These are phyloP conservation scores for Thoreauomyces humboldtii DNA, from an alignment of 192 early-diverging fungal species.

Conservation along the genomic window DNA sequence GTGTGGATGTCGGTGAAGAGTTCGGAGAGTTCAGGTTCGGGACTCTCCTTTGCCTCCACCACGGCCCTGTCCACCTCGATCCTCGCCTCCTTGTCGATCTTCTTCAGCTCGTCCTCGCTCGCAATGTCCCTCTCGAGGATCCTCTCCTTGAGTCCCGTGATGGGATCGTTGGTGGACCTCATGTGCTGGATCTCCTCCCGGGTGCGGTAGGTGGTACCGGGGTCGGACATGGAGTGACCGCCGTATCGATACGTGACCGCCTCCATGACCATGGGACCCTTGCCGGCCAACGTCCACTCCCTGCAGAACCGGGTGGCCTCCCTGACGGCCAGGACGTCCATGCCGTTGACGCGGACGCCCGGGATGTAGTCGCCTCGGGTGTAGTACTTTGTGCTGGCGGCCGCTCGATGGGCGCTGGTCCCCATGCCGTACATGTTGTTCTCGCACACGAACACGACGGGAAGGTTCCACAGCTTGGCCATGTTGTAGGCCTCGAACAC, in stretches of 20 bases:
- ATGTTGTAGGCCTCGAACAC: constrained; percentile 99
- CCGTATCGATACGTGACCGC: constrained; percentile 98
- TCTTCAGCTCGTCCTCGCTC: constrained; percentile 89
- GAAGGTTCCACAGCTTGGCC: constrained; percentile 96
- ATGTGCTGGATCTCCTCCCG: constrained; percentile 99
- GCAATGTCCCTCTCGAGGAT: constrained; percentile 67
- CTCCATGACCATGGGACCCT: constrained; percentile 93
- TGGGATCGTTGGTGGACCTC: constrained; percentile 89
- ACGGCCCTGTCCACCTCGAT: constrained; percentile 81
- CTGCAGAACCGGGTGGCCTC: constrained; percentile 82
- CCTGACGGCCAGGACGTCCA: constrained; percentile 92
- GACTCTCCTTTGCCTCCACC: constrained; percentile 74
- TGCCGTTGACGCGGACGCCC: constrained; percentile 77
- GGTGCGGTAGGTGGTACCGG: constrained; percentile 97
- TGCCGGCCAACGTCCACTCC: constrained; percentile 74
- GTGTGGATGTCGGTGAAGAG: constrained; percentile 85
- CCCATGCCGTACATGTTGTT: constrained; percentile 99
- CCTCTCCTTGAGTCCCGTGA: constrained; percentile 88
- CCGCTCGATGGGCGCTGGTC: constrained; percentile 84
- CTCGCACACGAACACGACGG: constrained; percentile 93
- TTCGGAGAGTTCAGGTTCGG: constrained; percentile 66
- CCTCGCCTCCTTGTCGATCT: constrained; percentile 89
- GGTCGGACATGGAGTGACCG: constrained; percentile 99
- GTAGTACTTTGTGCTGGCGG: constrained; percentile 91
- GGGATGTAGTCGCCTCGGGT: constrained; percentile 96